Base-by-base conservation (phyloP, 352 stramenopile species). In the Halophytophthora batemanensis region DNA sequence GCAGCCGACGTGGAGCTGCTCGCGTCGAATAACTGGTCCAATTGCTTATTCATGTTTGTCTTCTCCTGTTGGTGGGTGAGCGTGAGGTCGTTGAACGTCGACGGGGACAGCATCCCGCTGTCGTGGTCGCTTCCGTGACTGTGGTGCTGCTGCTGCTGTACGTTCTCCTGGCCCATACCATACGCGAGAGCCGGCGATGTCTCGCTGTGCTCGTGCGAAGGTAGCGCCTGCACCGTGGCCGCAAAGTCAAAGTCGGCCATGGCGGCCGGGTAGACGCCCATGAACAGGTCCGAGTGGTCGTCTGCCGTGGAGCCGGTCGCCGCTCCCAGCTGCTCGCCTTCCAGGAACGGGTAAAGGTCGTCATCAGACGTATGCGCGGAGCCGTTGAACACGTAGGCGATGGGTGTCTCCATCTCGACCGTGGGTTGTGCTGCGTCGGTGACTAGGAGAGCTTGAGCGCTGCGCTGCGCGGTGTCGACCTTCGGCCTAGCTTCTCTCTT, bases 161-260 rank as follows among this genome's bases (percentile, higher is more conserved):
- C 22, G 4, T 31, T 19, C 2, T 68, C 45, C 21, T 64, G 49
- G 34, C 56, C 43, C 19, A 43, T 8, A 8, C 25, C 25, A 8
- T 56, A 19, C n/a, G 64, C 62, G 10, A 61, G 53, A 6, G 39
- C 11, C 15, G 13, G 23, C 23, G 45, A 6, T 2, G 45, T 6
- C 8, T 18, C 70, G 59, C 53, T 28, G 17, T 49, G 51, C 22
- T 70, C 51, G 21, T 66, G 69, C 34, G 63, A 56, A 19, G 71
- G 68, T 23, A 77, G 63, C 31, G 69, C 71, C 34, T 81, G 68
- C 31, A 87, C 67, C 3, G 77, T 82, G 2, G 77, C 59, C 29
- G 66, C 63, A 34, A 87, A 84, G 70, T 87, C 77, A 48, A 87
- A 69, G 58, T 87, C 77, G 21, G 69, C 66, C 42, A 87, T 65